phyloP scores from a whole-genome alignment of 1,284 basidiomycete species.

The Cryptococcus sp. region DNA sequence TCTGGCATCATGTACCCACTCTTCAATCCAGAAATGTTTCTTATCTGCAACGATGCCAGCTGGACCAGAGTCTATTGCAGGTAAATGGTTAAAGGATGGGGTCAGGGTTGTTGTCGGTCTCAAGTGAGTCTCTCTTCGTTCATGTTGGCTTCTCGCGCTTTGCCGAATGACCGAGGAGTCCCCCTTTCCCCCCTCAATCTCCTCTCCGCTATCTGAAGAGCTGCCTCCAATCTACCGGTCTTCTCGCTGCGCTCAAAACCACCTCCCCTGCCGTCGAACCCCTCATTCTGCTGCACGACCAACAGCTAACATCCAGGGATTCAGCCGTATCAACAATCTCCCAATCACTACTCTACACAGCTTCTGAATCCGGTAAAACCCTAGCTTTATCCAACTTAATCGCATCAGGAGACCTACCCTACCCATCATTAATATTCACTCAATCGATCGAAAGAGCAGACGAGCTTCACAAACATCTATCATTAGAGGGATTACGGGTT shows the following conservation, averaged over 20 bases:
- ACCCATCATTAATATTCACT: slow-evolving; percentile 88
- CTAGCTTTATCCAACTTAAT: slow-evolving; percentile 77
- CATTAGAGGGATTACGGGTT: slow-evolving; percentile 78
- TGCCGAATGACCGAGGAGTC: no score
- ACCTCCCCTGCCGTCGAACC: not conserved
- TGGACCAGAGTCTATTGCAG: slow-evolving; percentile 78
- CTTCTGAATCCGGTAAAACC: slow-evolving; percentile 87
- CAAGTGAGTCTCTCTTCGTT: slow-evolving; percentile 59
- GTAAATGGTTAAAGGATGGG: slow-evolving; percentile 75
- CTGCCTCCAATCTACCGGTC: no score
- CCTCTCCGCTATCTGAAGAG: no score
- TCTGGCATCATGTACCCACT: slow-evolving; percentile 70
- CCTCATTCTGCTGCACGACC: no score
- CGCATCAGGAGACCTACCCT: slow-evolving; percentile 71
- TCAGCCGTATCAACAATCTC: slow-evolving; percentile 68
- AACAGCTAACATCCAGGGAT: slow-evolving; percentile 58
- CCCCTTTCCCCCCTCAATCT: no score
- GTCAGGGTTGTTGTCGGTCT: slow-evolving; percentile 89
- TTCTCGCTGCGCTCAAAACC: no score
- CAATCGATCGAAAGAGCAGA: slow-evolving; percentile 88
- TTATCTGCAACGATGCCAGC: slow-evolving; percentile 93
- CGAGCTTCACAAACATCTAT: slow-evolving; percentile 81
- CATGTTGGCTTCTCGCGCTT: not conserved
- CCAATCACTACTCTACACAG: slow-evolving; percentile 85
- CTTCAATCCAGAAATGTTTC: slow-evolving; percentile 75